Percentiles rank a stretch among this genome's conserved stretches.
These are phyloP conservation scores for Boletus semigastroideus DNA, from an alignment of 1,284 basidiomycete species.

Conservation along the genomic window DNA sequence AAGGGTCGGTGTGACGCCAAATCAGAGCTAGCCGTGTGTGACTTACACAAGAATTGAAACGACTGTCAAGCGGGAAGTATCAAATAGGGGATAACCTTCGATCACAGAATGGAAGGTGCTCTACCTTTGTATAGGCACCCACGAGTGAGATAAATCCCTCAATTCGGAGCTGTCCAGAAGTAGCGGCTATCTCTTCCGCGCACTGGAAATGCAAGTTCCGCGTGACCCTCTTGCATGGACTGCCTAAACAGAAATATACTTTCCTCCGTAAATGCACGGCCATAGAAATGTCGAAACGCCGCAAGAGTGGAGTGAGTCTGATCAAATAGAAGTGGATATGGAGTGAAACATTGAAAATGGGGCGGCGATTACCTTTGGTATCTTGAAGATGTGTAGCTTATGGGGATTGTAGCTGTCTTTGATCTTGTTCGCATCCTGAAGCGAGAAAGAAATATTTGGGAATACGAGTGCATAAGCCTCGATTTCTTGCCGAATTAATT, in stretches of 20 bases:
- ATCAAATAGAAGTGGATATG: conserved; percentile 14
- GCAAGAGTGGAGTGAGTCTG: conserved; percentile 59
- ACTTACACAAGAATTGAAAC: conserved; percentile 83
- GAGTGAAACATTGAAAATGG: conserved; percentile 7
- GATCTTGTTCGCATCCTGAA: conserved; percentile 54
- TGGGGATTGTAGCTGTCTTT: conserved; percentile 33
- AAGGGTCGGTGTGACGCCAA: background rate
- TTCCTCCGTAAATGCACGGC: conserved; percentile 66
- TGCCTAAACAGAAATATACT: conserved; percentile 21
- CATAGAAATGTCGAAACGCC: conserved; percentile 67
- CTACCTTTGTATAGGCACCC: conserved; percentile 72
- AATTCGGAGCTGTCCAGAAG: conserved; percentile 52
- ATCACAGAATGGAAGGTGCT: conserved; percentile 15
- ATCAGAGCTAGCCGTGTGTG: conserved; percentile 5
- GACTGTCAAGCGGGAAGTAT: conserved; percentile 42
- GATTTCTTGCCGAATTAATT: conserved; percentile 67
- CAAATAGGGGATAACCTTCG: conserved; percentile 16
- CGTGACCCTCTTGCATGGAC: conserved; percentile 37
- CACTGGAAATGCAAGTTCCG: conserved; percentile 33
- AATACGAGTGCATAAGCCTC: conserved; percentile 73
- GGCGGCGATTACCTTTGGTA: conserved; percentile 58
- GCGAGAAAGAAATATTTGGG: conserved; percentile 64
- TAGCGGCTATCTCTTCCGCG: conserved; percentile 61
- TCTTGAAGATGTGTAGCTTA: conserved; percentile 49
- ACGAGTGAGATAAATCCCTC: conserved; percentile 82